Conservation (phyloP, 2,329 filamentous ascomycete genomes). For the Thelonectria olida region DNA sequence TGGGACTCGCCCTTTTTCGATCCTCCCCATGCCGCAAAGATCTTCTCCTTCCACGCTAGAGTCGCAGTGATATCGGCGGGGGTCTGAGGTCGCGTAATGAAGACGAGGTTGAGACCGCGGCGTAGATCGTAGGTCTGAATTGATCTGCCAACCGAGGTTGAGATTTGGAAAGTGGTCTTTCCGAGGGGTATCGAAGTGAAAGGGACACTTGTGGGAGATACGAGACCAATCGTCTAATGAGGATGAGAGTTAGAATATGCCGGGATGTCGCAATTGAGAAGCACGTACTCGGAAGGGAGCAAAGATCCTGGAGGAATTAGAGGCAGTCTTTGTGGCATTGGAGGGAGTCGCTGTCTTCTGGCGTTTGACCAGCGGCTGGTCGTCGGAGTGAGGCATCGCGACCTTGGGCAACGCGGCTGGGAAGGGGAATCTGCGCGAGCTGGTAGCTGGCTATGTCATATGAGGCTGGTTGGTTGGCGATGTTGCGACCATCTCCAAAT, state of each 20-base stretch:
- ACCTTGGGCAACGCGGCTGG: conserved; percentile 17
- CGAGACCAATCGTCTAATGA: conserved; percentile 84
- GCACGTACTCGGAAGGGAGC: conserved; percentile 85
- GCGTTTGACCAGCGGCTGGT: conserved; percentile 77
- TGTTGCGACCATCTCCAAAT: conserved; percentile 36
- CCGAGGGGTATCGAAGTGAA: conserved; percentile 90
- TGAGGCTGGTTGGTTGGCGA: conserved; percentile 30
- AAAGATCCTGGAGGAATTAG: conserved; percentile 80
- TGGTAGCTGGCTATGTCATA: conserved; percentile 28
- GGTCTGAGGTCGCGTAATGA: conserved; percentile 91
- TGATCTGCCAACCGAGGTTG: conserved; percentile 88
- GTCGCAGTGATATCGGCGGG: conserved; percentile 87
- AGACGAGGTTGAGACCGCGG: conserved; percentile 89
- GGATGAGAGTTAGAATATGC: background rate
- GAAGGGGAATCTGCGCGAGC: conserved; percentile 10
- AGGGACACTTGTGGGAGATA: conserved; percentile 89
- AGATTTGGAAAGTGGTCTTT: conserved; percentile 96
- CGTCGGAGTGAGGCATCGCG: conserved; percentile 67
- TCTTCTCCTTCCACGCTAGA: conserved; percentile 83
- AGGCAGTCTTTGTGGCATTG: conserved; percentile 49
- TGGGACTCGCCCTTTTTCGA: conserved; percentile 58
- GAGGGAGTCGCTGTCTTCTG: conserved; percentile 64
- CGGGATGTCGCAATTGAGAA: background rate
- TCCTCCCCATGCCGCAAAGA: conserved; percentile 91
- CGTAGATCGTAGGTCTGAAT: conserved; percentile 96